A percentile compares a stretch with the other conserved stretches of the same genome.
Evolutionary conservation across 2,329 filamentous ascomycete species (phyloP).

Genomic region (Fusarium beomiforme): DNA sequence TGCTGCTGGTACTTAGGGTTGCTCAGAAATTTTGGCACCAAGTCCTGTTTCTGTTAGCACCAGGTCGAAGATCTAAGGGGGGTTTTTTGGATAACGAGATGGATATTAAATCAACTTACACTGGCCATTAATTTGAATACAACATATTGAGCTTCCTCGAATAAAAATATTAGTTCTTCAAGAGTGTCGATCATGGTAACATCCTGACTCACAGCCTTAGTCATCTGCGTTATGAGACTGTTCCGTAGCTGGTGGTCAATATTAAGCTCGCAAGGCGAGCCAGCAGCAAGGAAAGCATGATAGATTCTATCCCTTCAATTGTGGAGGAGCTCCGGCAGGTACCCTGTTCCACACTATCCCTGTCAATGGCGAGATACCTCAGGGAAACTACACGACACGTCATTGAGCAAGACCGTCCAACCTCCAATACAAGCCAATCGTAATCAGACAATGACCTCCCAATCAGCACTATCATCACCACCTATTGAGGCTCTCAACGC

Average conservation of each 20-base stretch:
- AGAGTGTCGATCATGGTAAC: conserved; percentile 91
- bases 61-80: background rate
- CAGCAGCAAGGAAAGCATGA: conserved; percentile 95
- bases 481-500: too few species aligned
- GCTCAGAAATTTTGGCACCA: conserved; percentile 76
- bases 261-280: conserved; percentile 95
- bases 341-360: too few species aligned
- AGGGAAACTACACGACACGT: too few species aligned
- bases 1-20: conserved; percentile 73
- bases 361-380: too few species aligned
- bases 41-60: conserved; percentile 63
- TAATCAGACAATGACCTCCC: too few species aligned
- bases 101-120: conserved; percentile 68
- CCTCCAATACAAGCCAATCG: too few species aligned
- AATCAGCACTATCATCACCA: too few species aligned
- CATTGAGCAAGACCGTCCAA: too few species aligned
- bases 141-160: conserved; percentile 92
- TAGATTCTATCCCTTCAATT: conserved; percentile 76
- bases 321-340: too few species aligned
- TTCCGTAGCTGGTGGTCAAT: conserved; percentile 96
- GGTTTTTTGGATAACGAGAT: background rate
- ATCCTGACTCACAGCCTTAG: conserved; percentile 93
- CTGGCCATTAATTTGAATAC: conserved; percentile 99
- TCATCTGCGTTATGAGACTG: conserved; percentile 96
- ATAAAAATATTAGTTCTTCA: conserved; percentile 87